A percentile compares a stretch with the other conserved stretches of the same genome.
Evolutionary conservation across 345 rosid species (phyloP).

Genomic region (Limnanthes douglasii): DNA sequence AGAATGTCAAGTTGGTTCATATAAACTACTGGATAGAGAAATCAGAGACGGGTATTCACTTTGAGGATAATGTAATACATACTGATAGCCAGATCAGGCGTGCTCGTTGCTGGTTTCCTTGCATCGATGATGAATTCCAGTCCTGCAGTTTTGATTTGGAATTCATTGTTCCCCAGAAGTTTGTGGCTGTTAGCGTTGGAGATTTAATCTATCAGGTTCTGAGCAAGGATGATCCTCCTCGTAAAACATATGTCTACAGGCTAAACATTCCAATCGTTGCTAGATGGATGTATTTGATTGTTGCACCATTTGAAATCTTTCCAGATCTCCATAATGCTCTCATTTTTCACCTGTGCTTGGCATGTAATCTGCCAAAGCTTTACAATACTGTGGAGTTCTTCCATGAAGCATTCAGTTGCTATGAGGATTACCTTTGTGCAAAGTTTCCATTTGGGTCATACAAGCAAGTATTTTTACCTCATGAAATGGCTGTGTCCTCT

Average conservation of each 20-base stretch:
- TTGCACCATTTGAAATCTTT: slow-evolving; percentile 73
- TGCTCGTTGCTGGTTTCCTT: slow-evolving; percentile 97
- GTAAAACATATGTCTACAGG: slow-evolving; percentile 69
- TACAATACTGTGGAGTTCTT: slow-evolving; percentile 72
- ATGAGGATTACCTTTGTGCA: slow-evolving; percentile 76
- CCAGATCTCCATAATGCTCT: slow-evolving; percentile 53
- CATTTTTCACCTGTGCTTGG: slow-evolving; percentile 73
- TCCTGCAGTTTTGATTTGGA: slow-evolving; percentile 93
- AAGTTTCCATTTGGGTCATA: slow-evolving; percentile 90
- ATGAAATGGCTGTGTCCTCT: slow-evolving; percentile 72
- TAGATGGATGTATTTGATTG: slow-evolving; percentile 77
- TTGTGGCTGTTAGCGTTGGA: slow-evolving; percentile 87
- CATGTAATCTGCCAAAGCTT: slow-evolving; percentile 40
- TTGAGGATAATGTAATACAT: slow-evolving; percentile 55
- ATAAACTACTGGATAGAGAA: slow-evolving; percentile 87
- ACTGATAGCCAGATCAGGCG: slow-evolving; percentile 89
- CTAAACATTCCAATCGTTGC: slow-evolving; percentile 74
- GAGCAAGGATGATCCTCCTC: slow-evolving; percentile 83
- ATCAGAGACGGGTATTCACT: slow-evolving; percentile 82
- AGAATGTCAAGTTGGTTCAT: slow-evolving; percentile 87
- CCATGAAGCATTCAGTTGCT: slow-evolving; percentile 78
- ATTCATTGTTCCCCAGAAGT: slow-evolving; percentile 81
- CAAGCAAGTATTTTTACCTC: slow-evolving; percentile 81
- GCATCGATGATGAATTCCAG: slow-evolving; percentile 68
- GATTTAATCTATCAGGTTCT: slow-evolving; percentile 72